A percentile compares a stretch with the other conserved stretches of the same genome.
Evolutionary conservation across 768 basidiomycete species (phyloP).

Genomic region (Austroboletus eburneus): DNA sequence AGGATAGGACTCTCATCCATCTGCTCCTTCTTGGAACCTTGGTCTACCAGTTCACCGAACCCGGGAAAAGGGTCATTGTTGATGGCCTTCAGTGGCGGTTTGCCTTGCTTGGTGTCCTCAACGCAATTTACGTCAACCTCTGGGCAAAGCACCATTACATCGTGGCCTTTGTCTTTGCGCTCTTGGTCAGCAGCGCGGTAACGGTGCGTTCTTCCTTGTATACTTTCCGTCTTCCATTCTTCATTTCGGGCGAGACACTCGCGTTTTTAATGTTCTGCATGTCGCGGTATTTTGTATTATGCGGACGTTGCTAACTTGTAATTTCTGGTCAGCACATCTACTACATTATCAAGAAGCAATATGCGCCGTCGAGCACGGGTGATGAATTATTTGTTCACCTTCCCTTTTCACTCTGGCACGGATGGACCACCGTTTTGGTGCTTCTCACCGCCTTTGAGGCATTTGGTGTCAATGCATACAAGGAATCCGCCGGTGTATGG

Average conservation of each 20-base stretch:
- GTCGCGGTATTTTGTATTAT: too few relatives aligned
- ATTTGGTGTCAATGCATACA: conserved; percentile 74
- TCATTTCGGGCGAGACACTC: conserved; percentile 7
- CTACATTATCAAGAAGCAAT: conserved; percentile 88
- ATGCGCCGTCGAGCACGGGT: conserved; percentile 53
- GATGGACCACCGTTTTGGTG: conserved; percentile 84
- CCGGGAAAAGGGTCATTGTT: conserved; percentile 73
- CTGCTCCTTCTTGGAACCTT: conserved; percentile 86
- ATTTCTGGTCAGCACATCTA: conserved; percentile 68
- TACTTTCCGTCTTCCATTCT: conserved; percentile 11
- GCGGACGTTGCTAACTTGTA: conserved; percentile 13
- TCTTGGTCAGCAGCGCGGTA: conserved; percentile 79
- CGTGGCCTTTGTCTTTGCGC: conserved; percentile 79
- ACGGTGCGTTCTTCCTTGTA: conserved; percentile 30
- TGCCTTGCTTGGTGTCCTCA: conserved; percentile 81
- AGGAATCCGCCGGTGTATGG: conserved; percentile 72
- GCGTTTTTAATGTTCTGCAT: conserved; percentile 2
- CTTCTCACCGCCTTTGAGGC: conserved; percentile 83
- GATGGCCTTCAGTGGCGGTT: conserved; percentile 92
- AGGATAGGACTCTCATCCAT: conserved; percentile 77
- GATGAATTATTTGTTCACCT: conserved; percentile 93
- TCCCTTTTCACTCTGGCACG: conserved; percentile 95
- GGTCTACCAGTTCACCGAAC: conserved; percentile 82
- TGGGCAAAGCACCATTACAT: conserved; percentile 79
- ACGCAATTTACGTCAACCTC: conserved; percentile 84